These are phyloP conservation scores for Gnomoniopsis sp. DNA, from an alignment of 2,329 filamentous ascomycete species.

Conservation along the genomic window DNA sequence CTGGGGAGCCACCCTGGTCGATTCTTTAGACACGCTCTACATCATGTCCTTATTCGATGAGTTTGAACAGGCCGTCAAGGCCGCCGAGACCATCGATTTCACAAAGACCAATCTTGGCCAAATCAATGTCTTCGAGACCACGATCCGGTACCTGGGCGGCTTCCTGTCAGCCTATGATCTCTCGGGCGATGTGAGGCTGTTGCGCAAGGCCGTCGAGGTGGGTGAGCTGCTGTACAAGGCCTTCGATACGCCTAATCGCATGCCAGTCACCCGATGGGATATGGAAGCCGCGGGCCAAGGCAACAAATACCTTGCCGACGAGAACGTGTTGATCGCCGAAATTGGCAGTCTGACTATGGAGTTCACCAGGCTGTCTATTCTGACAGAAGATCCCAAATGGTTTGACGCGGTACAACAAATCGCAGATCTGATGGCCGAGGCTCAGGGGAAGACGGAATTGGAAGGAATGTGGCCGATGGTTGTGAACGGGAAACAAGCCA, in stretches of 20 bases:
- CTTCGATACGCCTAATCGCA: slow-evolving; percentile 30
- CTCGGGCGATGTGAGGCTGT: slow-evolving; percentile 30
- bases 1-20: slow-evolving; percentile 18
- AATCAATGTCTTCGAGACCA: slow-evolving; percentile 32
- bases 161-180: slow-evolving; percentile 16
- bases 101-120: slow-evolving; percentile 6
- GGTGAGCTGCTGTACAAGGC: slow-evolving; percentile 35
- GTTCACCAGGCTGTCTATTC: slow-evolving; percentile 28
- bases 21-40: slow-evolving; percentile 16
- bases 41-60: slow-evolving; percentile 17
- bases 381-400: slow-evolving; percentile 30
- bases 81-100: slow-evolving; percentile 11
- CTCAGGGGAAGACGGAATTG: slow-evolving; percentile 12
- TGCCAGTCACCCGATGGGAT: slow-evolving; percentile 28
- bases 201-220: slow-evolving; percentile 37
- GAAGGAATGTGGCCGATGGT: slow-evolving; percentile 16
- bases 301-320: slow-evolving; percentile 20
- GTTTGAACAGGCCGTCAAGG: slow-evolving; percentile 9
- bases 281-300: slow-evolving; percentile 22
- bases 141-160: slow-evolving; percentile 20
- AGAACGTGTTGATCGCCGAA: slow-evolving; percentile 25
- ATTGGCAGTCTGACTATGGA: slow-evolving; percentile 30
- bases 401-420: slow-evolving; percentile 29
- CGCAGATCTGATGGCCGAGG: slow-evolving; percentile 20
- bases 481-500: slow-evolving; percentile 7